These are phyloP conservation scores for Dictyophora rubrovolvata DNA, from an alignment of 768 basidiomycete genomes.

Conservation along the genomic window DNA sequence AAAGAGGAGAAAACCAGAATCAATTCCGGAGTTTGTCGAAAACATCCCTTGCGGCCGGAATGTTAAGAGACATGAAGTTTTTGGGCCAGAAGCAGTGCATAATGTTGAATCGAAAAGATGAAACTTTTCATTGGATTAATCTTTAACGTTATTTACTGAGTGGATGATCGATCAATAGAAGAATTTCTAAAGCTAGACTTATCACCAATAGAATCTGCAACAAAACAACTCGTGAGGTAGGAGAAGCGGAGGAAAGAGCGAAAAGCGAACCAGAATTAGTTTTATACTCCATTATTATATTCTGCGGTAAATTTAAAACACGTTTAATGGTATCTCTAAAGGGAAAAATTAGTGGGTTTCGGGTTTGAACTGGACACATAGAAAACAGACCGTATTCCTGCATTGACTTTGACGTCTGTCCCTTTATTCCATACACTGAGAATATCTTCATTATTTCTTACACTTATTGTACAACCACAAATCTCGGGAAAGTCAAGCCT, in stretches of 20 bases:
- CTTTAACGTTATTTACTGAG: not conserved
- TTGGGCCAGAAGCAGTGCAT: not conserved
- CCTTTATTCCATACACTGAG: slow-evolving; percentile 90
- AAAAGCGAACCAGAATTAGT: slow-evolving; percentile 66
- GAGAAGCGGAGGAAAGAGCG: not conserved
- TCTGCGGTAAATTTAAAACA: slow-evolving; percentile 64
- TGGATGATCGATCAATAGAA: slow-evolving; percentile 8
- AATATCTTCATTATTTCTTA: slow-evolving; percentile 89
- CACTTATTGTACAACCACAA: slow-evolving; percentile 91
- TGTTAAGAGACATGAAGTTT: not conserved
- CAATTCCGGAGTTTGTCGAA: too few species aligned
- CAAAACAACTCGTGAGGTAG: not conserved
- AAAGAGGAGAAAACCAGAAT: too few species aligned
- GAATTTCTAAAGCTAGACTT: slow-evolving; percentile 67
- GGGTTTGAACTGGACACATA: not conserved
- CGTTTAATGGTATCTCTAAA: slow-evolving; percentile 68
- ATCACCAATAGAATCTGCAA: slow-evolving; percentile 77
- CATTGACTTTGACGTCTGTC: slow-evolving; percentile 61
- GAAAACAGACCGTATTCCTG: slow-evolving; percentile 65
- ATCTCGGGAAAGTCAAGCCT: slow-evolving; percentile 47
- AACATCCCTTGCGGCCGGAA: too few species aligned
- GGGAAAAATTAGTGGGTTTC: slow-evolving; percentile 3
- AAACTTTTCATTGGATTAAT: not conserved
- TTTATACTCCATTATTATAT: slow-evolving; percentile 90
- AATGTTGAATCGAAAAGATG: not conserved